phyloP scores from a whole-genome alignment of 495 filamentous ascomycete species.

The Aspergillus cavernicola region DNA sequence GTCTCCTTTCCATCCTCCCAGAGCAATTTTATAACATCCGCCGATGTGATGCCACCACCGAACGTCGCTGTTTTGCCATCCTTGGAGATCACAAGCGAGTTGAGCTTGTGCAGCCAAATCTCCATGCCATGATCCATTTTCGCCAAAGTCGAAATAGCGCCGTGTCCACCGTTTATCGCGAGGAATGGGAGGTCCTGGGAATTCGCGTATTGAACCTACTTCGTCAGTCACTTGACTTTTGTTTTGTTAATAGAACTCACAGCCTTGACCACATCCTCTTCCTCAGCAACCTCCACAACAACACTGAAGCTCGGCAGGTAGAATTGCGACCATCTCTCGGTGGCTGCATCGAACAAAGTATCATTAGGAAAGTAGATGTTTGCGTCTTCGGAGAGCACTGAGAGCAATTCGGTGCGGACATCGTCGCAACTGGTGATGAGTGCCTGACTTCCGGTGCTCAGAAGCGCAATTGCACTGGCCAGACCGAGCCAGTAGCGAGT shows the following conservation, averaged over 20 bases:
- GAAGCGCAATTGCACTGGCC: not conserved
- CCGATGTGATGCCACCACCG: conserved; percentile 16
- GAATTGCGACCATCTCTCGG: conserved; percentile 9
- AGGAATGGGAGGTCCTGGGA: conserved; percentile 15
- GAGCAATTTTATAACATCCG: conserved; percentile 4
- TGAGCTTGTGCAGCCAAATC: conserved; percentile 19
- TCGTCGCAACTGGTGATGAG: not conserved
- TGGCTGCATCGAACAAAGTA: not conserved
- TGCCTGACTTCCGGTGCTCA: not conserved
- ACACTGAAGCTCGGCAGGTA: conserved; percentile 12
- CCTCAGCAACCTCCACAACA: conserved; percentile 15
- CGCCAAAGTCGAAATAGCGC: conserved; percentile 7
- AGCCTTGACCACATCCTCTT: conserved; percentile 13
- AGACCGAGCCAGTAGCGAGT: conserved; percentile 1
- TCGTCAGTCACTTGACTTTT: not conserved
- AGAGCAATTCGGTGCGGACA: not conserved
- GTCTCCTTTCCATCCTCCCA: conserved; percentile 17
- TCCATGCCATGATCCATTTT: conserved; percentile 15
- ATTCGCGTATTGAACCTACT: conserved; percentile 17
- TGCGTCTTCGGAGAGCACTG: conserved; percentile 4
- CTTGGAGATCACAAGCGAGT: conserved; percentile 3
- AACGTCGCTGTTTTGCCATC: conserved; percentile 16
- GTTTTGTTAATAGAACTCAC: not conserved
- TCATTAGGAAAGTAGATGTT: conserved; percentile 9
- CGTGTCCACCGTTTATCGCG: conserved; percentile 17